These are phyloP conservation scores for Loxodes magnus DNA, from an alignment of 73 alveolate genomes.

Conservation along the genomic window DNA sequence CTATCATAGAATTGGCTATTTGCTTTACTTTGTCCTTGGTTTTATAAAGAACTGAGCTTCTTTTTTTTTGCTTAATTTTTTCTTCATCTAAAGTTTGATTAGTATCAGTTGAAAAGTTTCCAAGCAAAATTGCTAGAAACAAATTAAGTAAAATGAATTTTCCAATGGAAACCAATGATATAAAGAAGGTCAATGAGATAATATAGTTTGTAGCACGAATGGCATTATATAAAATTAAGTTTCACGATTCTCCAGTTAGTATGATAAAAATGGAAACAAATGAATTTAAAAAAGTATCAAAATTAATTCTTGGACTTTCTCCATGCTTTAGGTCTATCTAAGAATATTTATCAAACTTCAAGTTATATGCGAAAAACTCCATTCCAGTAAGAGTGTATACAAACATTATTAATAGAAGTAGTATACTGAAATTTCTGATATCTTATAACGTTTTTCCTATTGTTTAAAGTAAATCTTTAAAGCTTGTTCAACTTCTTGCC, in stretches of 20 bases:
- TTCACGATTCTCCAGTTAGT: conserved; percentile 90
- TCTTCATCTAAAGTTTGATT: too few relatives aligned
- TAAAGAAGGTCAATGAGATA: conserved; percentile 53
- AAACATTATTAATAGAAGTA: conserved; percentile 75
- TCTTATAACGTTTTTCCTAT: conserved; percentile 66
- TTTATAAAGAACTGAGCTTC: too few relatives aligned
- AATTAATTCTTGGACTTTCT: conserved; percentile 53
- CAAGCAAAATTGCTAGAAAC: conserved; percentile 83
- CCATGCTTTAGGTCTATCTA: too few relatives aligned
- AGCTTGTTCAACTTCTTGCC: conserved; percentile 72
- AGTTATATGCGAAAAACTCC: conserved; percentile 87
- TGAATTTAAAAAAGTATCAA: conserved; percentile 75
- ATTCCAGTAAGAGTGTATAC: conserved; percentile 88
- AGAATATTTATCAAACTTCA: conserved; percentile 19
- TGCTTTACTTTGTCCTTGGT: too few relatives aligned
- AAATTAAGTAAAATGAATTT: conserved; percentile 82
- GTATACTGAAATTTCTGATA: conserved; percentile 59
- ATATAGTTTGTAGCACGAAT: conserved; percentile 20
- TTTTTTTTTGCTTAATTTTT: too few relatives aligned
- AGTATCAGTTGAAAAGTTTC: conserved; percentile 62
- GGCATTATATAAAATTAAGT: conserved; percentile 52
- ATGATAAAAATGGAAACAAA: conserved; percentile 79
- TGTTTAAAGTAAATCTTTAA: conserved; percentile 77
- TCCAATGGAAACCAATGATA: conserved; percentile 90
- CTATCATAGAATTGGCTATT: too few relatives aligned